Percentiles rank a stretch among this genome's conserved stretches.
These are phyloP conservation scores for Curvularia sp. DNA, from an alignment of 2,329 filamentous ascomycete genomes.

Conservation along the genomic window DNA sequence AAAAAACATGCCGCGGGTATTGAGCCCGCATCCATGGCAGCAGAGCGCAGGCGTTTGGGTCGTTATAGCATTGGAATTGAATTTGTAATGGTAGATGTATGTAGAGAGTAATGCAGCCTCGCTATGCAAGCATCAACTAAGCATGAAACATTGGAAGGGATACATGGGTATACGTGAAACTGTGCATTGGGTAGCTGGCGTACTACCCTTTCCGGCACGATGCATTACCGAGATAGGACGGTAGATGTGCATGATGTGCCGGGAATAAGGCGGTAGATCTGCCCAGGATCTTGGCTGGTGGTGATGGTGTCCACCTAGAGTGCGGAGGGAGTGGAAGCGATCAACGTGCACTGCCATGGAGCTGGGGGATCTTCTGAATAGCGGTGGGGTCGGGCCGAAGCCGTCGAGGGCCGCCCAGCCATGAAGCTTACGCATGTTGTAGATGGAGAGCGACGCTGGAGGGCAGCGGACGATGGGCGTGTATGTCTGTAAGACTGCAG, in stretches of 20 bases:
- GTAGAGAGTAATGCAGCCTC: not conserved
- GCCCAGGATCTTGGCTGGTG: not conserved
- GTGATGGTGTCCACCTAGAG: not conserved
- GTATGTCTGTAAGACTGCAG: not conserved
- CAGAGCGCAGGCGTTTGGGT: constrained; percentile 14
- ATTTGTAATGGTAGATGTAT: constrained; percentile 1
- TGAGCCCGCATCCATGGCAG: constrained; percentile 1
- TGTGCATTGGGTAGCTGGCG: not conserved
- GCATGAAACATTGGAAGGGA: not conserved
- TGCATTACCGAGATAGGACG: constrained; percentile 9
- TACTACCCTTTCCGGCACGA: not conserved
- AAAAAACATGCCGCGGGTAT: not conserved
- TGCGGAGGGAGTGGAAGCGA: not conserved
- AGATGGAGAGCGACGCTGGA: not conserved
- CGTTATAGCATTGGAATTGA: not conserved
- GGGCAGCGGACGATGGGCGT: too few relatives aligned
- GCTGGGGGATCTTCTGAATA: not conserved
- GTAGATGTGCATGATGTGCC: not conserved
- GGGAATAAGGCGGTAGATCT: constrained; percentile 1
- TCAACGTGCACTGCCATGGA: not conserved
- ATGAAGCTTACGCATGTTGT: constrained; percentile 5
- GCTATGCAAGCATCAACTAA: not conserved
- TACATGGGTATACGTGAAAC: constrained; percentile 1
- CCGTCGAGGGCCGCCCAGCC: not conserved
- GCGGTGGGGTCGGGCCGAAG: not conserved